Conservation (phyloP, 257 asterid genomes). For the Nicotiana paniculata region DNA sequence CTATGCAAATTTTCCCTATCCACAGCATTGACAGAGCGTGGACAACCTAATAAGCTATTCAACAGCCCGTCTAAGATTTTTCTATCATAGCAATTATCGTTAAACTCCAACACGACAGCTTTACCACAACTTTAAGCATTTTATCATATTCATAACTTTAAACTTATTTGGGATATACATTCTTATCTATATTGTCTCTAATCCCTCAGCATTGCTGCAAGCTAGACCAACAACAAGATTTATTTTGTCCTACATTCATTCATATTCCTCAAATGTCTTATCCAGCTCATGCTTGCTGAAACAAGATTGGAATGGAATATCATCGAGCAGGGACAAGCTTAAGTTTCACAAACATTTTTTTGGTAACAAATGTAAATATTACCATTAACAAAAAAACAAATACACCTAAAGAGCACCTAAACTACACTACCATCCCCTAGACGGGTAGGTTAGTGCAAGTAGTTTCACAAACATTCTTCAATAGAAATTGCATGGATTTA, state of each 20-base stretch:
- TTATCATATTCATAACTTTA: neutral
- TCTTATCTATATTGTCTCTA: neutral
- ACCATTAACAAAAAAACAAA: too few species aligned
- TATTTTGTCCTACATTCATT: neutral
- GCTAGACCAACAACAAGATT: neutral
- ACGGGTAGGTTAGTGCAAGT: too few species aligned
- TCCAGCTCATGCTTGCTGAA: neutral
- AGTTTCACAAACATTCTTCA: neutral
- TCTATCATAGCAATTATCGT: neutral
- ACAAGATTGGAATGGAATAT: neutral
- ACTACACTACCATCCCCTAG: too few species aligned
- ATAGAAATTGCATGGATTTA: neutral
- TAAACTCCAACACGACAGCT: neutral
- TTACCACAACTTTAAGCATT: neutral
- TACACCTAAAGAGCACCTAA: too few species aligned
- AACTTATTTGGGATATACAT: neutral
- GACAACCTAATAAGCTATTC: neutral
- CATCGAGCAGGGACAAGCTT: neutral
- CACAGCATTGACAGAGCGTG: neutral
- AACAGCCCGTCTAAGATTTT: neutral
- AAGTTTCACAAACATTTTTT: neutral
- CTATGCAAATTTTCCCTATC: too few species aligned
- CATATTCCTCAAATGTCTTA: conserved; percentile 2
- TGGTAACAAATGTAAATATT: too few species aligned
- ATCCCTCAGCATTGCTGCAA: neutral